Conservation (phyloP, 257 asterid species). For the Ballota nigra region DNA sequence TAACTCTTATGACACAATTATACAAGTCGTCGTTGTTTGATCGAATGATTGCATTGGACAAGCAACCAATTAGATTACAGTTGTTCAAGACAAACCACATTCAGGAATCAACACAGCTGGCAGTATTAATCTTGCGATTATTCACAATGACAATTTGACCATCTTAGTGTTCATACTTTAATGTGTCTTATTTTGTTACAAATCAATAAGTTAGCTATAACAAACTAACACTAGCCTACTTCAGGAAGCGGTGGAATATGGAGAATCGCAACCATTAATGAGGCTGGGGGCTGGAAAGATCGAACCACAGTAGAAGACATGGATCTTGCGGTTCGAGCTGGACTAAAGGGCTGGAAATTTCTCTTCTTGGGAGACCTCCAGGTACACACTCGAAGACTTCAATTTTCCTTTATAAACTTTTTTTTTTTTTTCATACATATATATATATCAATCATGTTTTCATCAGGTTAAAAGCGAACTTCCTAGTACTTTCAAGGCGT, state of each 20-base stretch:
- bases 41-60: too few species aligned
- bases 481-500: slow-evolving; percentile 70
- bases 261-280: slow-evolving; percentile 40
- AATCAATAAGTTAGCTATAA: background rate
- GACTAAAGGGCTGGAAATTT: slow-evolving; percentile 48
- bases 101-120: background rate
- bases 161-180: background rate
- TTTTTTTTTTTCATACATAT: too few species aligned
- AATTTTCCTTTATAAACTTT: background rate
- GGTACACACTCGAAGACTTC: slow-evolving; percentile 13
- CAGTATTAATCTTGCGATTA: too few species aligned
- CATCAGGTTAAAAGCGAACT: slow-evolving; percentile 70
- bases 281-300: slow-evolving; percentile 52
- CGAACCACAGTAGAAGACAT: slow-evolving; percentile 53
- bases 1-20: slow-evolving; percentile 11
- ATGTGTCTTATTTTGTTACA: background rate
- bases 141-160: background rate
- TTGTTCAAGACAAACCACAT: background rate
- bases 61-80: background rate
- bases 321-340: slow-evolving; percentile 57
- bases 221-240: background rate
- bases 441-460: background rate
- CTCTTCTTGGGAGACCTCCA: slow-evolving; percentile 38
- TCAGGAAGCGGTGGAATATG: slow-evolving; percentile 56
- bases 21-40: background rate